Evolutionary conservation across 2,329 filamentous ascomycete genomes (phyloP).

Genomic region (Pseudocercospora eumusae): DNA sequence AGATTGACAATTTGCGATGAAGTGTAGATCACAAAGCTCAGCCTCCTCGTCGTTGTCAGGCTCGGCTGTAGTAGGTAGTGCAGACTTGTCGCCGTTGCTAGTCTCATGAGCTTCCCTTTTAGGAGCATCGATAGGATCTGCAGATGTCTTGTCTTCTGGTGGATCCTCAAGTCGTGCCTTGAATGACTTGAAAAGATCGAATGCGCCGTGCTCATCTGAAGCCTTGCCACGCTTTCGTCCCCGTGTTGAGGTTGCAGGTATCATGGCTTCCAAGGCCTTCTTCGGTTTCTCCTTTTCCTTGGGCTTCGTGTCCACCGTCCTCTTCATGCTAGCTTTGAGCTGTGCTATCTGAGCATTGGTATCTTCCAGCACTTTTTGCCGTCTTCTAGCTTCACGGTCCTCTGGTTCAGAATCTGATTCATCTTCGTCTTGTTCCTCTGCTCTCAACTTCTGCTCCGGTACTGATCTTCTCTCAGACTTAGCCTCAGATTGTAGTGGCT

Average conservation of each 20-base stretch:
- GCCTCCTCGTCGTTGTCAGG: constrained; percentile 66
- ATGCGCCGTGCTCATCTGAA: constrained; percentile 55
- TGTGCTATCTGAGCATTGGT: constrained; percentile 80
- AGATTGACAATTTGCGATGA: constrained; percentile 92
- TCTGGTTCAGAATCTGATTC: constrained; percentile 29
- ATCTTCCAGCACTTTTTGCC: constrained; percentile 54
- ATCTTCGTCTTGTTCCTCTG: constrained; percentile 24
- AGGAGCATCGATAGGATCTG: constrained; percentile 7
- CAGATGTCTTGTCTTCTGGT: constrained; percentile 21
- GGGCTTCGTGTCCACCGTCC: constrained; percentile 49
- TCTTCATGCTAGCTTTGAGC: constrained; percentile 78
- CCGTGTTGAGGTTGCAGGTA: constrained; percentile 68
- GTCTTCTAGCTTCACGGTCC: constrained; percentile 20
- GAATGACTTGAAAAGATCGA: constrained; percentile 77
- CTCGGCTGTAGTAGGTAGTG: constrained; percentile 28
- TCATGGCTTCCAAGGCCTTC: constrained; percentile 70
- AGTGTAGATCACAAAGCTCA: constrained; percentile 85
- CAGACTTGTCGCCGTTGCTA: constrained; percentile 16
- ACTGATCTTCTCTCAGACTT: constrained; percentile 12
- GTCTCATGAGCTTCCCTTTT: constrained; percentile 5
- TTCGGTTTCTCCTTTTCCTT: constrained; percentile 60
- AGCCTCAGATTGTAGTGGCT: constrained; percentile 20
- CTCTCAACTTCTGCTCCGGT: background rate
- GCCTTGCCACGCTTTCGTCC: constrained; percentile 68
- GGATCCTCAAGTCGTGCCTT: constrained; percentile 68